Evolutionary conservation across 2,329 filamentous ascomycete genomes (phyloP), one percentile per base, ranked within the genome.

Genomic region (Lizonia empirigonia): DNA sequence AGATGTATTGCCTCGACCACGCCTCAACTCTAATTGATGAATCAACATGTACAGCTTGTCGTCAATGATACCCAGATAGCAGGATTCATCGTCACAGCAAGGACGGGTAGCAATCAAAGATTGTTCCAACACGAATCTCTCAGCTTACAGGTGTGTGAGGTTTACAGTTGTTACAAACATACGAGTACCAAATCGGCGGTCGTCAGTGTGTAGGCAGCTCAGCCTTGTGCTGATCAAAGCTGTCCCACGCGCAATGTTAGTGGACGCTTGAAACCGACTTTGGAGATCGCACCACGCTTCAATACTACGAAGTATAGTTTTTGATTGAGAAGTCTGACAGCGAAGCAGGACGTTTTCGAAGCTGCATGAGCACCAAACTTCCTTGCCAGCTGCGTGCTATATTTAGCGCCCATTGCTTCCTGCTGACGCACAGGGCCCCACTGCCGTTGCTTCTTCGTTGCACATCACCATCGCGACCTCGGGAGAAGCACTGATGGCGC

Each of bases 1-100:
- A 44, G 27, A 38, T 49, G 44, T 48, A 44, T 45, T 53, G 45
- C 44, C 13, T 44, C 39, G 18, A 49, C 40, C 30, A 53, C 44
- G 40, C 44, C 45, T 40, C 44, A 32, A 40, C 18, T 34, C 26
- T 5, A 20, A 13, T 29, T 19, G 16, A 30, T 20, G n/a, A n/a
- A n/a, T n/a, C 39, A 12, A 39, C n/a, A 12, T 44, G 29, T 36
- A 19, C 50, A 44, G 44, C 34, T 44, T 36, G 15, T 36, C 32
- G 12, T 19, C 24, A 24, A 26, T 29, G 7, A 40, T 16, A 7
- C 7, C 27, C 22, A 7, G 2, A n/a, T n/a, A n/a, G n/a, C n/a
- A n/a, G n/a, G n/a, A n/a, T n/a, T 16, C 9, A 13, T 15, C n/a
- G 12, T 37, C 12, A 15, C 16, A 24, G 37, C 37, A 26, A 27